Base-by-base conservation (phyloP, 768 basidiomycete genomes). In the Steccherinum ochraceum region DNA sequence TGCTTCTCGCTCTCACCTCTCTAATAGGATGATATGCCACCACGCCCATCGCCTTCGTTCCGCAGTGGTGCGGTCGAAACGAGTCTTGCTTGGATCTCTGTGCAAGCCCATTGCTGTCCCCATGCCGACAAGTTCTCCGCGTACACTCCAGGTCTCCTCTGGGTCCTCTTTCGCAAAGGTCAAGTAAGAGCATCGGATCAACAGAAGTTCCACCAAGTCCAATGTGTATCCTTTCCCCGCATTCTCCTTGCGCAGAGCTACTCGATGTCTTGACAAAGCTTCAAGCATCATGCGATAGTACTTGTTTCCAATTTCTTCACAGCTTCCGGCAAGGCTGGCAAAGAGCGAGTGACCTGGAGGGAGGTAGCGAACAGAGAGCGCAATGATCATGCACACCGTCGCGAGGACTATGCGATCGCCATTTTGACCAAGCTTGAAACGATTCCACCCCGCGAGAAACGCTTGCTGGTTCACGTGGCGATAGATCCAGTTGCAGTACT, bases 401-500 rank as follows among this genome's bases (percentile, higher is more conserved):
- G 84, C 79, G 40, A 92, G 75, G 45, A 81, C 74, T 55, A 87
- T 64, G 51, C 87, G 83, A 62, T 88, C 86, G 12, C 81, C 73
- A 26, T 73, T 78, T 40, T 69, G 63, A 26, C 86, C 86, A 26
- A 69, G 75, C 64, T 89, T 90, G 72, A 84, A 90, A 24, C 79
- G 80, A 24, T 78, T 73, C 89, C 88, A 92, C 19, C 82, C 80
- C 23, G 72, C 66, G 11, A 69, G 67, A 62, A 91, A 87, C 12
- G 80, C 70, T 1, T 68, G 51, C 49, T 82, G 75, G 64, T 89
- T 84, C 52, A 91, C 78, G 61, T 88, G 83, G 39, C 86, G 81
- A 66, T 89, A 88, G 48, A 90, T 80, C 89, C 89, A 92, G 65
- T 86, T 89, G 75, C 87, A 89, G 61, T 86, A 87, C 57, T 88